Base-by-base conservation (phyloP, 176 grass and related monocot genomes). In the Neostapfia colusana region DNA sequence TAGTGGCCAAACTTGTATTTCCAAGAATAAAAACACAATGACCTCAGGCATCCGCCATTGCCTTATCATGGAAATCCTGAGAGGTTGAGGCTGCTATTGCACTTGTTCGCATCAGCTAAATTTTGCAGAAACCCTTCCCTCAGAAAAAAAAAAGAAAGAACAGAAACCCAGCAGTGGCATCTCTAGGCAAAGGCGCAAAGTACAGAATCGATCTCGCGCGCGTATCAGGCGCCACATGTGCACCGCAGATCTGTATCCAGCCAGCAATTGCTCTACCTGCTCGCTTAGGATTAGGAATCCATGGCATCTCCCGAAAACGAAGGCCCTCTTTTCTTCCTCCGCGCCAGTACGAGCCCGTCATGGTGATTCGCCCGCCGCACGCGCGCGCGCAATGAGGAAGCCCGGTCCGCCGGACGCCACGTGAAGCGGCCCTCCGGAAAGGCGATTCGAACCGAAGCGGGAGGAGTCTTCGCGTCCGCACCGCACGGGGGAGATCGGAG, bases 381-480 rank as follows among this genome's bases (percentile, higher is more conserved):
- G 58, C 70, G 9, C 31, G 58, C 70, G 16, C 28, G 58, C 70
- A 14, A 64, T 35, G 44, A 43, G 23, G 5, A 44, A 63, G 49
- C 59, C 17, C 46, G 25, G 58, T 18, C 73, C 61, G 66, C 67
- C 63, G 55, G 55, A 55, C 45, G 44, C 82, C 82, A 84, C 82
- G 74, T 74, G 77, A 81, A 85, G 21, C 43, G 55, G 53, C 39
- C 66, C 39, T 17, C n/a, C 7, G 28, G 10, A 65, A 77, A 77
- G 57, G 12, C 54, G 64, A 53, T 37, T 37, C 39, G 26, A 2
- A 1, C 5, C 42, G 39, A 64, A 34, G 50, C 37, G 38, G 39
- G 39, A 15, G 40, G 25, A 35, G 26, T 17, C 26, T 17, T 16
- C 46, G 46, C 46, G 46, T 17, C 31, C n/a, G 20, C 8, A 14